A percentile compares a stretch with the other conserved stretches of the same genome.
phyloP scores from a whole-genome alignment of 345 rosid species.

The Orychophragmus violaceus region DNA sequence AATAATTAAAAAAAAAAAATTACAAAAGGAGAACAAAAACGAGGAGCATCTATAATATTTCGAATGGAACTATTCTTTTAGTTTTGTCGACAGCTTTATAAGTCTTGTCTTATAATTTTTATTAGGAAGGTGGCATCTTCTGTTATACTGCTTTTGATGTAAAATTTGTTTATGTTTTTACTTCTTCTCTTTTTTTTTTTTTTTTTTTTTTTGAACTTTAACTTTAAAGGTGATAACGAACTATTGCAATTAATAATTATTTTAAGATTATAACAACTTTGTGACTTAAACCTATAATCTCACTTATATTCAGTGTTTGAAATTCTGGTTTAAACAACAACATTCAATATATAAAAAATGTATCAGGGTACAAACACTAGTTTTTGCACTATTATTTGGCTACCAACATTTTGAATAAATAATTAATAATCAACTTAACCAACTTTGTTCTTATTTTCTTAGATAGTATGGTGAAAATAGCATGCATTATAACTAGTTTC shows the following conservation, averaged over 20 bases:
- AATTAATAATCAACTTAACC: neutral
- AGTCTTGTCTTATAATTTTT: neutral
- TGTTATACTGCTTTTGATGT: slow-evolving; percentile 9
- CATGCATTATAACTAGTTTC: too few relatives aligned
- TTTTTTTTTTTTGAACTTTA: too few relatives aligned
- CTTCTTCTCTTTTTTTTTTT: neutral
- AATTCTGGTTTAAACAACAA: too few relatives aligned
- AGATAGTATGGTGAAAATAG: neutral
- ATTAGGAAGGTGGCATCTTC: slow-evolving; percentile 8
- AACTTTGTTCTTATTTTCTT: neutral
- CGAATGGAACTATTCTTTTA: slow-evolving; percentile 16
- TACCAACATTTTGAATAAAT: too few relatives aligned
- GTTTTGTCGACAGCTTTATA: slow-evolving; percentile 22
- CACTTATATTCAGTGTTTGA: too few relatives aligned
- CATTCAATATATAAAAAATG: too few relatives aligned
- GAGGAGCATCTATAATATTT: slow-evolving; percentile 13
- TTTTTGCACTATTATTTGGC: too few relatives aligned
- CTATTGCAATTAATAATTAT: neutral
- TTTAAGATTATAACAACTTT: too few relatives aligned
- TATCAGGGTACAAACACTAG: too few relatives aligned
- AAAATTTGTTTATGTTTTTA: neutral
- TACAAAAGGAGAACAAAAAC: slow-evolving; percentile 1
- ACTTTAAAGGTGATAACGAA: neutral
- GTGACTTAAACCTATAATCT: too few relatives aligned
- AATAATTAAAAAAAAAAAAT: neutral